These are phyloP conservation scores for Fusarium chaquense DNA, from an alignment of 2,329 filamentous ascomycete genomes.

Conservation along the genomic window DNA sequence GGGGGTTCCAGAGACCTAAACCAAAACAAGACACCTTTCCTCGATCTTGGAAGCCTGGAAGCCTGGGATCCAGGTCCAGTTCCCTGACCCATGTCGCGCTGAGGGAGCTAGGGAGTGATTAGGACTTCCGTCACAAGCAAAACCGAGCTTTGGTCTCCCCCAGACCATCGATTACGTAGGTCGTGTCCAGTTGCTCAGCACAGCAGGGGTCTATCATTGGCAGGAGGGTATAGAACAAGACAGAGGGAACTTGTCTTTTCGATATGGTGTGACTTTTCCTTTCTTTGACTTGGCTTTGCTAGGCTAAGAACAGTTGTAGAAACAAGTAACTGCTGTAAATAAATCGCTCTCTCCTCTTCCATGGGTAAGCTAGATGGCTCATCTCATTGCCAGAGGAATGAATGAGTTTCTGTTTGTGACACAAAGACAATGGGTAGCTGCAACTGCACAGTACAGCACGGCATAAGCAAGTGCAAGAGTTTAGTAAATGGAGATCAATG, in stretches of 20 bases:
- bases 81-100: constrained; percentile 20
- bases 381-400: background rate
- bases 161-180: constrained; percentile 45
- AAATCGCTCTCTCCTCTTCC: constrained; percentile 4
- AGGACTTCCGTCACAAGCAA: constrained; percentile 26
- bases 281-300: constrained; percentile 10
- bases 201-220: constrained; percentile 36
- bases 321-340: constrained; percentile 1
- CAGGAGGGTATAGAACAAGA: constrained; percentile 13
- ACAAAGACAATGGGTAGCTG: constrained; percentile 28
- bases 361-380: background rate
- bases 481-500: background rate
- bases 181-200: constrained; percentile 37
- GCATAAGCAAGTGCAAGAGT: constrained; percentile 20
- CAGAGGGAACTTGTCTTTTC: constrained; percentile 8
- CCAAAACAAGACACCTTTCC: constrained; percentile 23
- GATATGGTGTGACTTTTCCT: constrained; percentile 23
- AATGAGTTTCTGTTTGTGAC: constrained; percentile 21
- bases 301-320: background rate
- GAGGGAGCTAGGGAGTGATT: constrained; percentile 14
- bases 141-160: constrained; percentile 27
- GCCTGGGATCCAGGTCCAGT: constrained; percentile 6
- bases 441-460: constrained; percentile 18
- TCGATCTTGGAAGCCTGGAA: constrained; percentile 35
- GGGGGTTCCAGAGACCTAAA: constrained; percentile 31